These are phyloP conservation scores for Crucihimalaya himalaica DNA, from an alignment of 345 rosid genomes.

Conservation along the genomic window DNA sequence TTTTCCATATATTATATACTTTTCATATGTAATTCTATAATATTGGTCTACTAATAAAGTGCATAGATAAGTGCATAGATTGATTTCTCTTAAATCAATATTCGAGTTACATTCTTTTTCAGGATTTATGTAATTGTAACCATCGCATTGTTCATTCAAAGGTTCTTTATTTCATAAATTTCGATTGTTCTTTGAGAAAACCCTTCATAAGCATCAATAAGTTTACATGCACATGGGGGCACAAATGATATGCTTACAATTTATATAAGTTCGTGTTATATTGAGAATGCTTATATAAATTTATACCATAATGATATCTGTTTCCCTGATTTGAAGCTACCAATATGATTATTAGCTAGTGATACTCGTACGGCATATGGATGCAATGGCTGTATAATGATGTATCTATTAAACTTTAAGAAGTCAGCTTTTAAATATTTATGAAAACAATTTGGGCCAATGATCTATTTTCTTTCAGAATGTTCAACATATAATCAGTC, in stretches of 20 bases:
- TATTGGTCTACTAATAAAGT: neutral
- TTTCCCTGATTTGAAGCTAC: slow-evolving; percentile 18
- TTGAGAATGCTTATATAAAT: neutral
- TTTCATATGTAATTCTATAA: neutral
- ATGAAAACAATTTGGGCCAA: too few relatives aligned
- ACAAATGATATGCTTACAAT: neutral
- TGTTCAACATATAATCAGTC: too few relatives aligned
- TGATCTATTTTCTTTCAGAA: too few relatives aligned
- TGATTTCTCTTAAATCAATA: neutral
- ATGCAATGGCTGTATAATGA: neutral
- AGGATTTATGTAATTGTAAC: neutral
- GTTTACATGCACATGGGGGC: neutral
- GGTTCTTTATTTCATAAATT: neutral
- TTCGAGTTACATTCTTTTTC: neutral
- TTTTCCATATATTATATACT: slow-evolving; percentile 10
- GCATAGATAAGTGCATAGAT: neutral
- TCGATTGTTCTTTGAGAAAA: neutral
- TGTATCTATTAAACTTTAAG: slow-evolving; percentile 3
- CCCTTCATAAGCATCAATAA: neutral
- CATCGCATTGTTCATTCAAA: neutral
- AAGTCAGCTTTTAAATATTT: neutral
- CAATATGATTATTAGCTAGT: slow-evolving; percentile 8
- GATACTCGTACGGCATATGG: slow-evolving; percentile 20
- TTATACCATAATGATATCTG: slow-evolving; percentile 12
- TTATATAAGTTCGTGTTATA: neutral